Conservation (phyloP, 108 stramenopile species). For the Cyclotella atomus region DNA sequence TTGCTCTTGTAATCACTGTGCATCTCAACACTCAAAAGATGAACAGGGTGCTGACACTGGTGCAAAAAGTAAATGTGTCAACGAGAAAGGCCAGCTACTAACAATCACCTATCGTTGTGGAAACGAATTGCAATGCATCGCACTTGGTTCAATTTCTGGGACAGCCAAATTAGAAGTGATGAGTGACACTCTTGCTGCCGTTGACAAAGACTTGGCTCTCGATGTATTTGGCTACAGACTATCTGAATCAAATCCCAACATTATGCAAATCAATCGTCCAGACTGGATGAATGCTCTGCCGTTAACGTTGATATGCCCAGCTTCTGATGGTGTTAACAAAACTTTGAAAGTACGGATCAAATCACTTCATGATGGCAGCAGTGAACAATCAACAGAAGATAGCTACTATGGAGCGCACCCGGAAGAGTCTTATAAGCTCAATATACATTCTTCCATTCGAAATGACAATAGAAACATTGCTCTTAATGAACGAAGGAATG, state of each 20-base stretch:
- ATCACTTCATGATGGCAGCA: constrained; percentile 18
- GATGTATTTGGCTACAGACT: constrained; percentile 42
- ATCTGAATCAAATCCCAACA: background rate
- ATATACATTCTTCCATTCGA: constrained; percentile 6
- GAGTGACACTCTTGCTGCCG: background rate
- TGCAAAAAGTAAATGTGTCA: background rate
- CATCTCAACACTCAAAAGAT: background rate
- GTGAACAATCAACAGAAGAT: constrained; percentile 1
- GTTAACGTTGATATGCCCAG: constrained; percentile 19
- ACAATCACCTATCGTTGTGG: constrained; percentile 17
- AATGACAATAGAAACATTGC: constrained; percentile 5
- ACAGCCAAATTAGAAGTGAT: constrained; percentile 27
- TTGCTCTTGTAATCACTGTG: background rate
- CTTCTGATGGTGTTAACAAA: background rate
- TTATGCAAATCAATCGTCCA: constrained; percentile 31
- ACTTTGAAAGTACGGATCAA: constrained; percentile 23
- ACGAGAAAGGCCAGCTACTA: constrained; percentile 24
- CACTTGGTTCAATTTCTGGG: constrained; percentile 35
- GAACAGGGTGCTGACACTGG: background rate
- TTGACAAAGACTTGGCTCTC: constrained; percentile 3
- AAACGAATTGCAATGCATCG: background rate
- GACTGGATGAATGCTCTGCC: constrained; percentile 49
- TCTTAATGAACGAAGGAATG: background rate
- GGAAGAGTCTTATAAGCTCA: constrained; percentile 32
- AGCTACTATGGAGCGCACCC: constrained; percentile 33